Percentiles rank a stretch among this genome's conserved stretches.
These are phyloP conservation scores for Pharnaceum exiguum DNA, from an alignment of 148 eudicot genomes.

Conservation along the genomic window DNA sequence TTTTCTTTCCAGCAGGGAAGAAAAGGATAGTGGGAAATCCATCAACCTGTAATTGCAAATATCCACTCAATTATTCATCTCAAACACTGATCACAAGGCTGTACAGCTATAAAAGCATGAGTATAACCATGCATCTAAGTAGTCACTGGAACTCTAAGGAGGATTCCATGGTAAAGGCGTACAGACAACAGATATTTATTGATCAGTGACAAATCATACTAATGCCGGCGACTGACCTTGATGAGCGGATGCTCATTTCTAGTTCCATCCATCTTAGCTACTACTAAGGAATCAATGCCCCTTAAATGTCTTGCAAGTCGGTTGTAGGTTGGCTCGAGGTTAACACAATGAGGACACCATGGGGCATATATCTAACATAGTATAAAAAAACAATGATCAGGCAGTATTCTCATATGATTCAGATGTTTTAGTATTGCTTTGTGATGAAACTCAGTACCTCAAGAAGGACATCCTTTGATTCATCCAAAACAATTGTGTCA, in stretches of 20 bases:
- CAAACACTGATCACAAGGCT: background rate
- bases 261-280: constrained; percentile 68
- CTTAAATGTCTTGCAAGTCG: constrained; percentile 37
- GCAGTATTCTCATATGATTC: too few species aligned
- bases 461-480: constrained; percentile 62
- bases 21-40: constrained; percentile 65
- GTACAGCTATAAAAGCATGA: background rate
- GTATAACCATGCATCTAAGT: too few species aligned
- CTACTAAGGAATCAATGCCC: constrained; percentile 36
- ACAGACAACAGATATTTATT: too few species aligned
- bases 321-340: constrained; percentile 45
- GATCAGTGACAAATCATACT: too few species aligned
- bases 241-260: constrained; percentile 59
- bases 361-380: constrained; percentile 45
- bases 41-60: constrained; percentile 25
- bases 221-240: constrained; percentile 23
- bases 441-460: constrained; percentile 30
- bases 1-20: constrained; percentile 91
- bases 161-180: too few species aligned
- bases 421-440: background rate
- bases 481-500: constrained; percentile 60
- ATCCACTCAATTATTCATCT: background rate
- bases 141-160: too few species aligned
- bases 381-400: background rate
- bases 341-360: constrained; percentile 48